Percentiles rank a stretch among this genome's conserved stretches.
These are phyloP conservation scores for Rubia occidens DNA, from an alignment of 305 asterid species.

Conservation along the genomic window DNA sequence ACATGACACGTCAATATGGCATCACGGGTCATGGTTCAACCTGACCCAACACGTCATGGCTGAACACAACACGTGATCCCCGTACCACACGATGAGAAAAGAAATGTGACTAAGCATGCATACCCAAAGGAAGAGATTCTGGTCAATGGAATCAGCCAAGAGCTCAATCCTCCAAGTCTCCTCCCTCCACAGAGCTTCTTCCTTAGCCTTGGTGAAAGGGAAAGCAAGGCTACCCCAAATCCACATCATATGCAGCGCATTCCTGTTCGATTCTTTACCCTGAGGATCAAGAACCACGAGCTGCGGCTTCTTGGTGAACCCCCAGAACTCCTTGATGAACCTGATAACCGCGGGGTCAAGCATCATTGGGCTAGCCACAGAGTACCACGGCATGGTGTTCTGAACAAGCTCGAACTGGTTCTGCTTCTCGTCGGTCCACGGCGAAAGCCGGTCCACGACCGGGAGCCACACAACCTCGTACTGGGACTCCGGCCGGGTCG, in stretches of 20 bases:
- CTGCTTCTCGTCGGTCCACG: slow-evolving; percentile 28
- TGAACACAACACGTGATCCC: no score
- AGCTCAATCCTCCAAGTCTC: slow-evolving; percentile 52
- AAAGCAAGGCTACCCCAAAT: slow-evolving; percentile 78
- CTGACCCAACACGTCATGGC: no score
- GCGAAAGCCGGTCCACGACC: slow-evolving; percentile 26
- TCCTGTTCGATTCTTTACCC: slow-evolving; percentile 49
- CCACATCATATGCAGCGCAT: slow-evolving; percentile 87
- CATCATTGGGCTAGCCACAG: slow-evolving; percentile 57
- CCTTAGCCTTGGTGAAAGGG: slow-evolving; percentile 59
- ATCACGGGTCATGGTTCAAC: no score
- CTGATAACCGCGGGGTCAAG: slow-evolving; percentile 54
- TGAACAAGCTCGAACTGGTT: slow-evolving; percentile 36
- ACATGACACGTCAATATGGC: no score
- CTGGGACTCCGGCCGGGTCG: slow-evolving; percentile 41
- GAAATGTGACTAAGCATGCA: background rate
- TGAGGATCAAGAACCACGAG: slow-evolving; percentile 74
- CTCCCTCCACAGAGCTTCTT: slow-evolving; percentile 51
- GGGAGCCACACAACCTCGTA: slow-evolving; percentile 89
- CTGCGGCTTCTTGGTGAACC: slow-evolving; percentile 57
- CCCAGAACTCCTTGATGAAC: slow-evolving; percentile 55
- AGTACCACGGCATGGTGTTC: slow-evolving; percentile 71
- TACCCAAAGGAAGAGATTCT: slow-evolving; percentile 28
- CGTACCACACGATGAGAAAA: background rate
- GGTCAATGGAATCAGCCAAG: slow-evolving; percentile 54